Evolutionary conservation across 768 basidiomycete genomes (phyloP).

Genomic region (Lentinula guzmanii): DNA sequence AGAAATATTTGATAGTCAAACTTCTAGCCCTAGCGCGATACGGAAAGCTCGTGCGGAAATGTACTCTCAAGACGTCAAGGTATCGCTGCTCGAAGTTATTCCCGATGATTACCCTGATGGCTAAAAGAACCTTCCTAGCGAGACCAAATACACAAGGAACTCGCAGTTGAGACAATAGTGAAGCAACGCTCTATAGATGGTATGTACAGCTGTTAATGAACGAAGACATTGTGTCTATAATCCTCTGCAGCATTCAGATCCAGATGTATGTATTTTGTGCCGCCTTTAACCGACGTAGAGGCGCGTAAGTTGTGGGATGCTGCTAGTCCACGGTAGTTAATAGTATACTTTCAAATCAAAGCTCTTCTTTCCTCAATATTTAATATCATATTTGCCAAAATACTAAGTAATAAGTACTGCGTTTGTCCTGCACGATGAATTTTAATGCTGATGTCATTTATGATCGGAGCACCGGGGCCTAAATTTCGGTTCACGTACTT

Average conservation of each 20-base stretch:
- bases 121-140: slow-evolving; percentile 26
- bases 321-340: slow-evolving; percentile 10
- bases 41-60: slow-evolving; percentile 50
- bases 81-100: slow-evolving; percentile 18
- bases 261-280: slow-evolving; percentile 75
- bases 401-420: no score
- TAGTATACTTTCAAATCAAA: no score
- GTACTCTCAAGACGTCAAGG: slow-evolving; percentile 70
- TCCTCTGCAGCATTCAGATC: slow-evolving; percentile 58
- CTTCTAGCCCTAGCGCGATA: slow-evolving; percentile 29
- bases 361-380: no score
- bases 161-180: slow-evolving; percentile 47
- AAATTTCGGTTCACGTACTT: not conserved
- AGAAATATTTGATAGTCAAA: slow-evolving; percentile 33
- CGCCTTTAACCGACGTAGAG: slow-evolving; percentile 54
- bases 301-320: slow-evolving; percentile 51
- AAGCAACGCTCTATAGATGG: slow-evolving; percentile 48
- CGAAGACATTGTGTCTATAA: not conserved
- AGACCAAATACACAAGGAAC: slow-evolving; percentile 50
- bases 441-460: not conserved
- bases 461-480: not conserved
- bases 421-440: not conserved
- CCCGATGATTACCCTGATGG: not conserved
- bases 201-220: slow-evolving; percentile 19
- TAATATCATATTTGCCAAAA: no score